phyloP scores from a whole-genome alignment of 116 monocot species.

The Iris pallida region DNA sequence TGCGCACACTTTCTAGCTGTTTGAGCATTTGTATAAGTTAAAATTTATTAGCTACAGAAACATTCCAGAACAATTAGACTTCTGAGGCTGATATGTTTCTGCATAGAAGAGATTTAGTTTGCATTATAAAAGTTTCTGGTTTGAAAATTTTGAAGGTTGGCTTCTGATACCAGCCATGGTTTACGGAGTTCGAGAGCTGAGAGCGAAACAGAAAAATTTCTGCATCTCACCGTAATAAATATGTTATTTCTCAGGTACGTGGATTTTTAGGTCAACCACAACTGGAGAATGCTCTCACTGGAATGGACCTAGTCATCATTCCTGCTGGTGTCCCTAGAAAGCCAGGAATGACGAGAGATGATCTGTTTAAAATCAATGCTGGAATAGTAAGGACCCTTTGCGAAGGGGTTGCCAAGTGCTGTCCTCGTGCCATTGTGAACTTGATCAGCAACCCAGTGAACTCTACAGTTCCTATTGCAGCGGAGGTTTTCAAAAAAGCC shows the following conservation, averaged over 20 bases:
- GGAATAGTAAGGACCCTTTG: slow-evolving; percentile 64
- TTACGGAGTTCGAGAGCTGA: neutral
- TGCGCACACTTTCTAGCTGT: too few species aligned
- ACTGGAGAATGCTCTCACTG: slow-evolving; percentile 40
- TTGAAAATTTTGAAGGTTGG: neutral
- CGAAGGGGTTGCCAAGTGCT: slow-evolving; percentile 52
- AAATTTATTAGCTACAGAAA: too few species aligned
- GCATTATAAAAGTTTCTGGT: too few species aligned
- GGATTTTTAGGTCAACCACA: slow-evolving; percentile 42
- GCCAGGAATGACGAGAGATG: slow-evolving; percentile 82
- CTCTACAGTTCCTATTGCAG: slow-evolving; percentile 86
- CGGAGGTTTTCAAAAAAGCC: slow-evolving; percentile 73
- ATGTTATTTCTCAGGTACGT: slow-evolving; percentile 23
- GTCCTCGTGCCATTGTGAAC: slow-evolving; percentile 60
- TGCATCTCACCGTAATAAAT: neutral
- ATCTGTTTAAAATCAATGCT: slow-evolving; percentile 78
- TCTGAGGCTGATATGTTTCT: too few species aligned
- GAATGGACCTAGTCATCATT: slow-evolving; percentile 75
- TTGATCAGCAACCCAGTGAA: slow-evolving; percentile 85
- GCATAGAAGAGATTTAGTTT: too few species aligned
- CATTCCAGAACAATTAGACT: too few species aligned
- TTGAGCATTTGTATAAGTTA: too few species aligned
- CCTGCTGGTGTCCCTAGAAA: slow-evolving; percentile 77
- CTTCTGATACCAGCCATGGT: neutral
- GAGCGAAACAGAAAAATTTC: neutral